These are phyloP conservation scores for Fomitopsis schrenkii DNA, from an alignment of 1,284 basidiomycete species.

Conservation along the genomic window DNA sequence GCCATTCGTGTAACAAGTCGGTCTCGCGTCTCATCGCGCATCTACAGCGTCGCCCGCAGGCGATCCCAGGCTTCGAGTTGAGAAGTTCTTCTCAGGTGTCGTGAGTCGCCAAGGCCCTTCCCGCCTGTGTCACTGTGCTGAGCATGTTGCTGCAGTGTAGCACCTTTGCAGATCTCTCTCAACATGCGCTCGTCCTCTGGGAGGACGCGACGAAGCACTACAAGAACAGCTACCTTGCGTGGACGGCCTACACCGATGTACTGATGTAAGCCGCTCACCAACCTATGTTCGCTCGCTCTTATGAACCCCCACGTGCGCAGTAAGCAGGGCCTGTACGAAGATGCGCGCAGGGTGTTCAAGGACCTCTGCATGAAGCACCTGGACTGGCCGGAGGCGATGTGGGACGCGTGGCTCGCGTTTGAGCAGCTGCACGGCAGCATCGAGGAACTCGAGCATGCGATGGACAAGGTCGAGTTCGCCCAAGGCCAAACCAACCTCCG, in stretches of 20 bases:
- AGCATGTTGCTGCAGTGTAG: conserved; percentile 35
- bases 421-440: conserved; percentile 81
- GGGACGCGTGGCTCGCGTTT: conserved; percentile 85
- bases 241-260: conserved; percentile 63
- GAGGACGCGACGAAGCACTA: conserved; percentile 57
- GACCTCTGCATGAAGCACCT: conserved; percentile 65
- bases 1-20: background rate
- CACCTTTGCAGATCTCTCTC: conserved; percentile 42
- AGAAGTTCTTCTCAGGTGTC: conserved; percentile 74
- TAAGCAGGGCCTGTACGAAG: conserved; percentile 51
- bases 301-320: conserved; percentile 28
- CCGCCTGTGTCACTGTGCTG: background rate
- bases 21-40: background rate
- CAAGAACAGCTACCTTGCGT: conserved; percentile 67
- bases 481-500: conserved; percentile 58
- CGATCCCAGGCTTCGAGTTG: conserved; percentile 65
- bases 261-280: conserved; percentile 48
- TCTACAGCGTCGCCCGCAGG: conserved; percentile 37
- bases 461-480: conserved; percentile 66
- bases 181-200: conserved; percentile 59
- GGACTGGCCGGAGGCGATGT: conserved; percentile 91
- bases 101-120: conserved; percentile 42
- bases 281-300: background rate
- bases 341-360: conserved; percentile 63
- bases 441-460: conserved; percentile 63